Evolutionary conservation across 257 asterid genomes (phyloP), one percentile per base, ranked within the genome.

Genomic region (Nicotiana tomentosiformis): DNA sequence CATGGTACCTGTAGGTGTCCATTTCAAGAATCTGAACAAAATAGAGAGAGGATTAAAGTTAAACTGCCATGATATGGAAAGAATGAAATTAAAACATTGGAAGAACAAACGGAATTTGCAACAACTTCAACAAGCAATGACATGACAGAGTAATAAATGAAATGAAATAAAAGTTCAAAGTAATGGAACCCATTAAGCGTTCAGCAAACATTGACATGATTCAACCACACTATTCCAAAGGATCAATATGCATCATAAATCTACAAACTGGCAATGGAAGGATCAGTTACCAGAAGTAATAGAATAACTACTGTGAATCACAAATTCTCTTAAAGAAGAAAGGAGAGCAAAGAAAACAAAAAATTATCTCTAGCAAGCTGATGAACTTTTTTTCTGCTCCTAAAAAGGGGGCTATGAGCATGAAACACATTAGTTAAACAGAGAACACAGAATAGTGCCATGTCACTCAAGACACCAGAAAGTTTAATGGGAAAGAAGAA

Each of bases 1-100:
- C 98, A 69, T 94, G 99, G 85, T 96, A 93, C 85, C 99, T 91
- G 80, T 96, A 96, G 62, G 99, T 96, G 89, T 96, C 99, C 99
- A 96, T 96, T 88, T 96, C 99, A 23, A 96, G 98, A 87, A 96
- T 96, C 98, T 94, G 93, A 72, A 87, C 84, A 87, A 76, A 67
- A 84, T 39, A 37, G 49, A 84, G 55, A 84, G 78, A 37, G 29
- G 56, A 72, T 14, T 81, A 35, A 35, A 67, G 82, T 77, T 61
- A 87, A 80, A 66, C 32, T 82, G 32, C 14, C 51, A 43, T 30
- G 74, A 68, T 69, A 69, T 0, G 11, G 33, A 37, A n/a, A 39
- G 57, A 39, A 69, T 69, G 11, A 39, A 10, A 69, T 39, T 17
- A 39, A 39, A n/a, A 69, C n/a, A 39, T 69, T 39, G 77, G 57